Evolutionary conservation across 2,329 filamentous ascomycete species (phyloP).

Genomic region (Curvularia verruculosa): DNA sequence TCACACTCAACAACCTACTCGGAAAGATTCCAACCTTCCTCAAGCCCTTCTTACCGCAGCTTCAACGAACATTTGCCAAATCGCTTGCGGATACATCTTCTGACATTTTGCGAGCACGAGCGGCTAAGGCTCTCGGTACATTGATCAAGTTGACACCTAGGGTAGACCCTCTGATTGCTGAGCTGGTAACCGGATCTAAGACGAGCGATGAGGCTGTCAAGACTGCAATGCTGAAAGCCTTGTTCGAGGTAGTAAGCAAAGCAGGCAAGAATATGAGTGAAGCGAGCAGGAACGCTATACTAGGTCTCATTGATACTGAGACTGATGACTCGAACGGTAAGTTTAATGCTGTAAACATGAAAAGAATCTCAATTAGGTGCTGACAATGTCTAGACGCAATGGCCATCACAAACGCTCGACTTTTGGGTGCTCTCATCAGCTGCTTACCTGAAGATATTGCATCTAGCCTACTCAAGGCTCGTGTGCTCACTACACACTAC

Average conservation of each 20-base stretch:
- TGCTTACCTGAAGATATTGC: slow-evolving; percentile 78
- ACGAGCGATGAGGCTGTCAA: slow-evolving; percentile 85
- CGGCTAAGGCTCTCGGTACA: slow-evolving; percentile 91
- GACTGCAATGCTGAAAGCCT: slow-evolving; percentile 94
- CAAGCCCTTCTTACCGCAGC: slow-evolving; percentile 94
- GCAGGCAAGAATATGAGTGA: slow-evolving; percentile 96
- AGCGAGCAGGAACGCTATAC: slow-evolving; percentile 80
- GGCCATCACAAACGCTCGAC: slow-evolving; percentile 86
- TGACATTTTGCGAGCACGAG: slow-evolving; percentile 82
- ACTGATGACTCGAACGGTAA: slow-evolving; percentile 72
- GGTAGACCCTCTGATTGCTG: slow-evolving; percentile 90
- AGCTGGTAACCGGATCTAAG: slow-evolving; percentile 94
- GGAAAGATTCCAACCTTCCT: slow-evolving; percentile 96
- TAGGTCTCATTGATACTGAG: slow-evolving; percentile 87
- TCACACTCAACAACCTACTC: slow-evolving; percentile 91
- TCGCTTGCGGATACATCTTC: slow-evolving; percentile 92
- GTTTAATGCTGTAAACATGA: slow-evolving; percentile 6
- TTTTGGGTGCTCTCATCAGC: slow-evolving; percentile 88
- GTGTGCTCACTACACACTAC: slow-evolving; percentile 78
- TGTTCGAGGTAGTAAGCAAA: slow-evolving; percentile 96
- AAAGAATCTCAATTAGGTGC: neutral
- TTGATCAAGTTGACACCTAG: slow-evolving; percentile 94
- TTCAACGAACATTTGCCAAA: slow-evolving; percentile 96
- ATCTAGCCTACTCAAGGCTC: slow-evolving; percentile 64
- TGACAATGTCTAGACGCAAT: slow-evolving; percentile 61